Base-by-base conservation (phyloP, 164 flowering plant genomes). In the Chimonanthus praecox region DNA sequence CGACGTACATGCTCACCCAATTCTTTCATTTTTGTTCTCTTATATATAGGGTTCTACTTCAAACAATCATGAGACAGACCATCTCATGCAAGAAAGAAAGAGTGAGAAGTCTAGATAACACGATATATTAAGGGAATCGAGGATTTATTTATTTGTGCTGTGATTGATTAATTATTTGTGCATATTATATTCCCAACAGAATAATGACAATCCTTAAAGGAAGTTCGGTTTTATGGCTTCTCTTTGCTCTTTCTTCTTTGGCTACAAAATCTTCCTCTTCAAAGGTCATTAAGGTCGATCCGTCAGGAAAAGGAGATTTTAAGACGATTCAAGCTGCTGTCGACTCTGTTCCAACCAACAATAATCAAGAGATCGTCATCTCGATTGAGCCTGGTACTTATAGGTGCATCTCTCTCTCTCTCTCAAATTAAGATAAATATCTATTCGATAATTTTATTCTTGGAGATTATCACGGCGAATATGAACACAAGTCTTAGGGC, bases 281-380 rank as follows among this genome's bases (percentile, higher is more conserved):
- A 0, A 8, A 81, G 72, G 87, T 88, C 16, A 74, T 91, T 7
- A 70, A 79, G 73, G 94, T 91, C 3, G 94, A 91, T 80, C 91
- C 80, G 33, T 83, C 92, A 0, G 97, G 97, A 4, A 75, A 78
- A 4, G 94, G 92, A 15, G 90, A 91, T 74, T 90, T 58, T 51
- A 78, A 3, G 76, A 91, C 74, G 74, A 85, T 91, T 67, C 94
- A 90, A 69, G 90, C 84, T 10, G 97, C 97, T 13, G 84, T 91
- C 75, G 88, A 91, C 73, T 67, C 89, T 61, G 90, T 91, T 7
- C 89, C 97, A 0, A 69, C 84, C 18, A 80, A 82, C 67, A 87
- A 87, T 51, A 51, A 83, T 0, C 73, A 84, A 47, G 67, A 63
- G 0, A 68, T 80, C 47, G 85, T 80, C 79, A 88, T 91, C 50